phyloP scores from a whole-genome alignment of 2,329 filamentous ascomycete species.

The Chaetomiaceae sp. region DNA sequence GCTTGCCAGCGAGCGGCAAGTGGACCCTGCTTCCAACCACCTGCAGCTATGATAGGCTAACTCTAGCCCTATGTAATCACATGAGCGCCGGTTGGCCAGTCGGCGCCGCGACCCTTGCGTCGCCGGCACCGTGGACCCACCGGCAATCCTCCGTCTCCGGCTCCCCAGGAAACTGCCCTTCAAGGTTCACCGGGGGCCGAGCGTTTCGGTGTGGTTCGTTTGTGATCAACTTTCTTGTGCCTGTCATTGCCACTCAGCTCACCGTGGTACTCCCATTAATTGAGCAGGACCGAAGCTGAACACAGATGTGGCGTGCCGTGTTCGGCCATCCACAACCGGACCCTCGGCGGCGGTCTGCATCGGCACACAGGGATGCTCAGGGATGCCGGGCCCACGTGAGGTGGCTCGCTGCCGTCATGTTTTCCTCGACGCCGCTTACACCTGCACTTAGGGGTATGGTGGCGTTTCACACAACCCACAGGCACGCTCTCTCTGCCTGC shows the following conservation, averaged over 20 bases:
- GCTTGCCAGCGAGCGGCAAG: too few relatives aligned
- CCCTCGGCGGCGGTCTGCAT: slow-evolving; percentile 20
- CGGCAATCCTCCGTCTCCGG: neutral
- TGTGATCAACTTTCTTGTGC: too few relatives aligned
- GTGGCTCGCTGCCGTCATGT: slow-evolving; percentile 19
- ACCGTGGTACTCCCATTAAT: too few relatives aligned
- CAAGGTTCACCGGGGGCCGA: too few relatives aligned
- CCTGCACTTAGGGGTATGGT: slow-evolving; percentile 28
- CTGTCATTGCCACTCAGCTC: too few relatives aligned
- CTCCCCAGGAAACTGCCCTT: too few relatives aligned
- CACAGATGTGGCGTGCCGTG: neutral
- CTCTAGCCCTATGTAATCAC: slow-evolving; percentile 17
- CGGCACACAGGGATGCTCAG: slow-evolving; percentile 18
- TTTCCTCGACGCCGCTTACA: slow-evolving; percentile 16
- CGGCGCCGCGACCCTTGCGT: slow-evolving; percentile 6
- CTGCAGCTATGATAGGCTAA: neutral
- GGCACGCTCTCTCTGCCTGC: neutral
- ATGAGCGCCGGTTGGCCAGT: slow-evolving; percentile 16
- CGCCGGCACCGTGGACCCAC: slow-evolving; percentile 9
- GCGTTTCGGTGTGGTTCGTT: too few relatives aligned
- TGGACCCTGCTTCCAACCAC: neutral
- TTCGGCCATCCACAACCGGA: neutral
- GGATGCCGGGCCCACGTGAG: slow-evolving; percentile 24
- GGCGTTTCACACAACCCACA: slow-evolving; percentile 19
- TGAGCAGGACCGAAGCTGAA: too few relatives aligned